Percentiles rank a stretch among this genome's conserved stretches.
These are phyloP conservation scores for Zarea fungicola DNA, from an alignment of 2,329 filamentous ascomycete genomes.

Conservation along the genomic window DNA sequence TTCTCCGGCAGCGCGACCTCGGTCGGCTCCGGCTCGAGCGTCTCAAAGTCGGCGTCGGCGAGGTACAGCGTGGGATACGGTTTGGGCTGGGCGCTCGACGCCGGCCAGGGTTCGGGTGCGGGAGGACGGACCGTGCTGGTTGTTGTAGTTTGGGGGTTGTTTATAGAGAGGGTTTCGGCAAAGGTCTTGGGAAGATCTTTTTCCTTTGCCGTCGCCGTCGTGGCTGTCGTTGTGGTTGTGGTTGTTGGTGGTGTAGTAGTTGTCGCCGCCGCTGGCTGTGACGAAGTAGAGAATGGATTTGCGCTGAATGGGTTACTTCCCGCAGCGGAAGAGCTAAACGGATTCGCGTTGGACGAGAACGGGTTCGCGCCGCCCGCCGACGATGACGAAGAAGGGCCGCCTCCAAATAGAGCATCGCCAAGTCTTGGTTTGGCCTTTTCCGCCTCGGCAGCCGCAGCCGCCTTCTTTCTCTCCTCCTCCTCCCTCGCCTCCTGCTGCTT, in stretches of 20 bases:
- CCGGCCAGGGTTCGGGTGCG: slow-evolving; percentile 70
- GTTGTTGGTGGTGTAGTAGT: slow-evolving; percentile 20
- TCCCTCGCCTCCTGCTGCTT: slow-evolving; percentile 28
- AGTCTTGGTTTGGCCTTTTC: slow-evolving; percentile 39
- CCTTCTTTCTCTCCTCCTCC: slow-evolving; percentile 23
- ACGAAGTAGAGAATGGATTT: slow-evolving; percentile 27
- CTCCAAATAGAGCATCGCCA: slow-evolving; percentile 67
- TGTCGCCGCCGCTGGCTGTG: slow-evolving; percentile 15
- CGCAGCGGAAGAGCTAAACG: slow-evolving; percentile 33
- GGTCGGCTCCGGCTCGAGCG: slow-evolving; percentile 57
- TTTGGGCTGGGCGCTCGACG: slow-evolving; percentile 54
- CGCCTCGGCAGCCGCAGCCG: slow-evolving; percentile 26
- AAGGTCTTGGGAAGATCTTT: slow-evolving; percentile 54
- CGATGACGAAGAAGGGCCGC: slow-evolving; percentile 42
- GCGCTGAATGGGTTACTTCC: slow-evolving; percentile 26
- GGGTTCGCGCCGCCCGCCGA: slow-evolving; percentile 46
- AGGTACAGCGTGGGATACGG: slow-evolving; percentile 75
- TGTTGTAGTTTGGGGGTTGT: slow-evolving; percentile 47
- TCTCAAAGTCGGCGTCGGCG: slow-evolving; percentile 87
- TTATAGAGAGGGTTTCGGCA: slow-evolving; percentile 70
- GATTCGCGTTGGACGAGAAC: slow-evolving; percentile 51
- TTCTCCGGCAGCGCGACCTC: slow-evolving; percentile 49
- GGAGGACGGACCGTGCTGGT: slow-evolving; percentile 22
- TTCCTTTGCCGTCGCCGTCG: neutral
- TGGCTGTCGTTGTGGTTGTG: slow-evolving; percentile 16